Percentiles rank a stretch among this genome's conserved stretches.
These are phyloP conservation scores for Candida multigemmis DNA, from an alignment of 805 yeast genomes.

Conservation along the genomic window DNA sequence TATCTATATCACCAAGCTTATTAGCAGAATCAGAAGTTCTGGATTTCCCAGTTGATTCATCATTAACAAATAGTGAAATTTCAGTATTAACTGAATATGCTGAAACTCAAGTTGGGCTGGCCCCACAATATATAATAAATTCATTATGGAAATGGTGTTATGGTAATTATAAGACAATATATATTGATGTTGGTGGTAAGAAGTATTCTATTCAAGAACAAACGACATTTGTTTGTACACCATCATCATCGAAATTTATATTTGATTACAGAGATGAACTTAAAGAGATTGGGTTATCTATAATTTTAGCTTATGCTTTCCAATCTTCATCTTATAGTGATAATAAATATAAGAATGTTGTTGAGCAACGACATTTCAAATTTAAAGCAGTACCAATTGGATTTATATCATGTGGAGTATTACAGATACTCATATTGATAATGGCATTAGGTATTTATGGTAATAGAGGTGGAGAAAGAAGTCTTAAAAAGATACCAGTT, in stretches of 20 bases:
- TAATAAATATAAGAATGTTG: slow-evolving; percentile 4
- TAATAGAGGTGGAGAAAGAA: slow-evolving; percentile 19
- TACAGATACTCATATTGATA: slow-evolving; percentile 19
- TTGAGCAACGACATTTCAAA: slow-evolving; percentile 7
- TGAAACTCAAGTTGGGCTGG: slow-evolving; percentile 31
- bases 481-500: slow-evolving; percentile 21
- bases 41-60: slow-evolving; percentile 15
- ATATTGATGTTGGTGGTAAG: slow-evolving; percentile 6
- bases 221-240: slow-evolving; percentile 11
- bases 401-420: slow-evolving; percentile 14
- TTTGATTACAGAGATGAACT: slow-evolving; percentile 40
- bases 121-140: slow-evolving; percentile 40
- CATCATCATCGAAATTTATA: slow-evolving; percentile 10
- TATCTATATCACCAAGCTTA: slow-evolving; percentile 11
- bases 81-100: slow-evolving; percentile 36
- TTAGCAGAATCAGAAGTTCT: slow-evolving; percentile 11
- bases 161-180: slow-evolving; percentile 23
- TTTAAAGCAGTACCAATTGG: slow-evolving; percentile 17
- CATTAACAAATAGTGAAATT: slow-evolving; percentile 42
- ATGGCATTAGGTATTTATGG: slow-evolving; percentile 27
- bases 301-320: slow-evolving; percentile 42
- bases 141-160: slow-evolving; percentile 38
- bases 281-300: slow-evolving; percentile 27
- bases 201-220: slow-evolving; percentile 8
- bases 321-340: slow-evolving; percentile 9